Conservation (phyloP, 768 basidiomycete species). For the Suillus weaverae region DNA sequence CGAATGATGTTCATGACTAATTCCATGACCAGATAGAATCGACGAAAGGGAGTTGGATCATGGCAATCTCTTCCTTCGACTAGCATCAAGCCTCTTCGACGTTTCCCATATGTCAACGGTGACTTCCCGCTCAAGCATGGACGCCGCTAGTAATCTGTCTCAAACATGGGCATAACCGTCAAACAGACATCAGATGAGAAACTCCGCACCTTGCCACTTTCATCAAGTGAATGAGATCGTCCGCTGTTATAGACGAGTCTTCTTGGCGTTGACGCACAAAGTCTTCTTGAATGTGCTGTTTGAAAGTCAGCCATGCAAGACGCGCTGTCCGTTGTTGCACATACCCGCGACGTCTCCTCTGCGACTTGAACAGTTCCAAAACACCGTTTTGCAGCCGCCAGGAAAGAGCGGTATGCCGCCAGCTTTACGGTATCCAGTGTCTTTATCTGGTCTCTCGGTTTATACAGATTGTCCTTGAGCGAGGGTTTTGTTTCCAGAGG, state of each 20-base stretch:
- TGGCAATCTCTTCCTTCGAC: slow-evolving; percentile 30
- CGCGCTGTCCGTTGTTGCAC: slow-evolving; percentile 9
- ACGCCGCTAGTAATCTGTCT: slow-evolving; percentile 61
- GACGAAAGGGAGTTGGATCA: neutral
- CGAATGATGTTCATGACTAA: neutral
- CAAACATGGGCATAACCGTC: slow-evolving; percentile 10
- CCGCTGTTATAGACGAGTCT: slow-evolving; percentile 42
- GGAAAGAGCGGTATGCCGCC: slow-evolving; percentile 53
- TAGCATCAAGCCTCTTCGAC: slow-evolving; percentile 58
- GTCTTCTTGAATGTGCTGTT: slow-evolving; percentile 73
- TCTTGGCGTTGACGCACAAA: slow-evolving; percentile 53
- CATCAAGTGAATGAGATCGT: slow-evolving; percentile 70
- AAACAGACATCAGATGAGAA: slow-evolving; percentile 1
- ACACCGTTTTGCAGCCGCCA: slow-evolving; percentile 54
- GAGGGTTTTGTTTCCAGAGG: slow-evolving; percentile 41
- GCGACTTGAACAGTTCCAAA: slow-evolving; percentile 53
- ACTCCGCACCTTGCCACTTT: slow-evolving; percentile 63
- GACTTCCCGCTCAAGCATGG: slow-evolving; percentile 55
- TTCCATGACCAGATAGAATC: neutral
- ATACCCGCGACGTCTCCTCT: slow-evolving; percentile 60
- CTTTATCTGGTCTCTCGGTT: slow-evolving; percentile 40
- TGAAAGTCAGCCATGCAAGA: neutral
- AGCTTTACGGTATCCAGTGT: slow-evolving; percentile 51
- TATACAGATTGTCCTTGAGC: slow-evolving; percentile 46
- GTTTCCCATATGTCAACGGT: slow-evolving; percentile 62